A percentile compares a stretch with the other conserved stretches of the same genome.
Conservation (phyloP, 495 filamentous ascomycete genomes). For the Hyaloscypha finlandica region DNA sequence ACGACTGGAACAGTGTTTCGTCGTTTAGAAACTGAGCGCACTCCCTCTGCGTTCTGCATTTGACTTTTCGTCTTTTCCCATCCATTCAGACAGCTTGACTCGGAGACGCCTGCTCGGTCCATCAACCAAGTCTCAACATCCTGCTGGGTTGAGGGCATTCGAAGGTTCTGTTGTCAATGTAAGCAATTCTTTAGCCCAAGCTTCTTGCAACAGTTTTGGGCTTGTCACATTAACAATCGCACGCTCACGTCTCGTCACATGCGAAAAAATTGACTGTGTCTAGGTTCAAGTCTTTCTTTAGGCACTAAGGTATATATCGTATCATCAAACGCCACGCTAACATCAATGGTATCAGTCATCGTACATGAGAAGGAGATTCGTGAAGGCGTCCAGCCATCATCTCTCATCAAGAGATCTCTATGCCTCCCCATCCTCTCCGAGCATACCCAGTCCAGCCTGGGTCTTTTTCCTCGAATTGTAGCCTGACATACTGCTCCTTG, state of each 20-base stretch:
- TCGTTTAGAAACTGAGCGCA: too few relatives aligned
- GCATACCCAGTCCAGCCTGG: slow-evolving; percentile 11
- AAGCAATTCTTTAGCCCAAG: not conserved
- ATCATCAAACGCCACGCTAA: slow-evolving; percentile 31
- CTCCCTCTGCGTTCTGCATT: not conserved
- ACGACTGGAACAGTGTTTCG: not conserved
- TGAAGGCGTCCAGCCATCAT: slow-evolving; percentile 29
- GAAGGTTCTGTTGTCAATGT: not conserved
- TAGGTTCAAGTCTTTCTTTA: slow-evolving; percentile 11
- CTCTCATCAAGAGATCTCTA: slow-evolving; percentile 20
- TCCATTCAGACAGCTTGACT: not conserved
- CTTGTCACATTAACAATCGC: not conserved
- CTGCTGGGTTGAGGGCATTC: not conserved
- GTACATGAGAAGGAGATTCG: slow-evolving; percentile 30
- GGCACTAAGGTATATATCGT: slow-evolving; percentile 30
- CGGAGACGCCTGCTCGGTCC: not conserved
- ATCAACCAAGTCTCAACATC: not conserved
- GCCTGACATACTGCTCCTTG: slow-evolving; percentile 43
- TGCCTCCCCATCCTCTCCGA: slow-evolving; percentile 15
- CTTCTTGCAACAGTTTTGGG: not conserved
- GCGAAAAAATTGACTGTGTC: not conserved
- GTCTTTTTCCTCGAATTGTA: slow-evolving; percentile 34
- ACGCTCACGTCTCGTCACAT: not conserved
- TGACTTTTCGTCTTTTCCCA: too few relatives aligned
- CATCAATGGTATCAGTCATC: slow-evolving; percentile 32